Conservation (phyloP, 1,139 yeast species). For the Groenewaldozyma sp. region DNA sequence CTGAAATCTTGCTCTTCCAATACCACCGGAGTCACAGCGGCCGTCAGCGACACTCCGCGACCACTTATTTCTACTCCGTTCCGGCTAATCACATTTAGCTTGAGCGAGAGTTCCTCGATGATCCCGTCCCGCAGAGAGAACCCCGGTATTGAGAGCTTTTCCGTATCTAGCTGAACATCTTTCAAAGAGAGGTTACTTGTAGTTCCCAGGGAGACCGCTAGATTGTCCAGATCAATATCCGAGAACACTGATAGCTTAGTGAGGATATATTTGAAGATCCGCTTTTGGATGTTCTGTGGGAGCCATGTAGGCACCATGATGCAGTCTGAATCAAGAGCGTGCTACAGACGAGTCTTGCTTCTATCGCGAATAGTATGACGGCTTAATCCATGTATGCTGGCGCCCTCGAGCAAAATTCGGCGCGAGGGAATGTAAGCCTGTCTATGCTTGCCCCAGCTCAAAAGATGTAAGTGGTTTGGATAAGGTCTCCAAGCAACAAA, state of each 20-base stretch:
- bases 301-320: constrained; percentile 42
- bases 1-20: constrained; percentile 26
- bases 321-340: too few relatives aligned
- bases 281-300: constrained; percentile 74
- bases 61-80: constrained; percentile 63
- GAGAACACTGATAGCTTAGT: constrained; percentile 80
- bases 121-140: constrained; percentile 55
- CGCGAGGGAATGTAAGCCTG: too few relatives aligned
- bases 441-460: too few relatives aligned
- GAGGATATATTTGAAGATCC: constrained; percentile 67
- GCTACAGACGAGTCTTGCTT: too few relatives aligned
- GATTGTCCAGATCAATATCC: constrained; percentile 67
- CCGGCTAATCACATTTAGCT: constrained; percentile 37
- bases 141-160: constrained; percentile 58
- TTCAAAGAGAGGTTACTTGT: constrained; percentile 46
- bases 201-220: constrained; percentile 67
- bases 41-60: constrained; percentile 44
- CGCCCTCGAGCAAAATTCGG: too few relatives aligned
- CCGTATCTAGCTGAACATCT: constrained; percentile 65
- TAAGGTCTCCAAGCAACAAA: too few relatives aligned
- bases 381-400: too few relatives aligned
- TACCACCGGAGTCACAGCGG: constrained; percentile 35
- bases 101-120: constrained; percentile 44
- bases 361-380: too few relatives aligned
- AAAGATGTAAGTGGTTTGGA: too few relatives aligned